Conservation (phyloP, 2,329 filamentous ascomycete genomes). For the Cercospora beticola region DNA sequence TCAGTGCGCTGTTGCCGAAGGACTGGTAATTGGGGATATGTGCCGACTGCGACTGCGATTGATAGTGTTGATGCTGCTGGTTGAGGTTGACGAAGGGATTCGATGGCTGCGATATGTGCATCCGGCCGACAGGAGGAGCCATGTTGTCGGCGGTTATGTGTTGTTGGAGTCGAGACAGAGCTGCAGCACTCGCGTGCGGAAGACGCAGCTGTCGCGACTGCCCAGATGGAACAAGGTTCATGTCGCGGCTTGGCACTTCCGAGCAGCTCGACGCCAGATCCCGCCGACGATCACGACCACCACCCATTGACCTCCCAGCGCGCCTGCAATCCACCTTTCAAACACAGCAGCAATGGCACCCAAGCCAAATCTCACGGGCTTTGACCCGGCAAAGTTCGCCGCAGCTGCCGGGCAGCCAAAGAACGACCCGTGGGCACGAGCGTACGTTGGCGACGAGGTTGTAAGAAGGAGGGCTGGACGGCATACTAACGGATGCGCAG, state of each 20-base stretch:
- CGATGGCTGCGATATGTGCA: conserved; percentile 57
- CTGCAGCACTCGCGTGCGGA: neutral
- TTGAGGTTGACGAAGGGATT: conserved; percentile 61
- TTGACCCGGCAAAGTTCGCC: conserved; percentile 80
- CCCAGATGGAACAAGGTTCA: neutral
- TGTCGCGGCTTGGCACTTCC: conserved; percentile 1
- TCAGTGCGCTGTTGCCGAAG: conserved; percentile 39
- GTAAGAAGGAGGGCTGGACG: neutral
- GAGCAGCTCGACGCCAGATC: conserved; percentile 7
- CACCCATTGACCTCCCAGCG: conserved; percentile 2
- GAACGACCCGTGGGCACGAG: conserved; percentile 63
- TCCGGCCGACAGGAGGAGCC: conserved; percentile 60
- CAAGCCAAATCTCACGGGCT: conserved; percentile 79
- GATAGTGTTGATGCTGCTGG: conserved; percentile 38
- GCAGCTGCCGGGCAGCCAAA: conserved; percentile 63
- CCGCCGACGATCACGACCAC: neutral
- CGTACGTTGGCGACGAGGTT: conserved; percentile 46
- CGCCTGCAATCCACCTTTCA: neutral
- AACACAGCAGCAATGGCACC: conserved; percentile 48
- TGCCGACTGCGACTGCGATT: conserved; percentile 33
- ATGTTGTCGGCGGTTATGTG: conserved; percentile 41
- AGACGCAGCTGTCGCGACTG: conserved; percentile 1
- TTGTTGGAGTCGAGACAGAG: neutral
- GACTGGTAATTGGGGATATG: conserved; percentile 39
- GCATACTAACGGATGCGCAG: conserved; percentile 49